phyloP scores from a whole-genome alignment of 441 rosid species.

The Jatropha podagrica region DNA sequence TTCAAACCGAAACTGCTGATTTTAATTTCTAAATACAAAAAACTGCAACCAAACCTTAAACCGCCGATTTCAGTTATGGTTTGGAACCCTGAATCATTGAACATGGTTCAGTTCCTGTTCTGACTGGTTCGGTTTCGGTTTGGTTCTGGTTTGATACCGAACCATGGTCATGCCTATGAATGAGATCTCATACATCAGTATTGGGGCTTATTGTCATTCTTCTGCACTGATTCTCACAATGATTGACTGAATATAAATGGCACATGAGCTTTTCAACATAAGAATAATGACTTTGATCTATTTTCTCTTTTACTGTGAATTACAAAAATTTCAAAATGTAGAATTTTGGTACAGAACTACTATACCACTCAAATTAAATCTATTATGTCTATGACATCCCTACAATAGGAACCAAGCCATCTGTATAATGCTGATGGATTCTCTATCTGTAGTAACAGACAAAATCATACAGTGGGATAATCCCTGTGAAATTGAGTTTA shows the following conservation, averaged over 20 bases:
- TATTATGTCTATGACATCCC: not conserved
- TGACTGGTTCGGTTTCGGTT: too few species aligned
- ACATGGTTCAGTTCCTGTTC: too few species aligned
- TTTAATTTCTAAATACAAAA: too few species aligned
- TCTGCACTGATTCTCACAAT: slow-evolving; percentile 1
- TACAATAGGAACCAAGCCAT: not conserved
- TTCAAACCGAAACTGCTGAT: too few species aligned
- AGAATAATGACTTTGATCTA: not conserved
- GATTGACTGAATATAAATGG: not conserved
- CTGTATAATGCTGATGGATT: not conserved
- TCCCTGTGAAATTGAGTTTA: not conserved
- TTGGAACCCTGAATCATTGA: too few species aligned
- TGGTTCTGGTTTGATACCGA: too few species aligned
- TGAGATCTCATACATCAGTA: not conserved
- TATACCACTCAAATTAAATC: slow-evolving; percentile 8
- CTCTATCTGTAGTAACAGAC: not conserved
- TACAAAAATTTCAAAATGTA: not conserved
- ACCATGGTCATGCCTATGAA: not conserved
- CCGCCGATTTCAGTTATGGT: too few species aligned
- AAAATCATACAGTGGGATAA: not conserved
- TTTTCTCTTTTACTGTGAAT: slow-evolving; percentile 1
- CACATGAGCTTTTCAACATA: not conserved
- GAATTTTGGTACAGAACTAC: not conserved
- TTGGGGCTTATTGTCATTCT: not conserved
- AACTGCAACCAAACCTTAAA: too few species aligned